Evolutionary conservation across 2,329 filamentous ascomycete genomes (phyloP), one percentile per base, ranked within the genome.

Genomic region (Ceratocystis cacaofunesta): DNA sequence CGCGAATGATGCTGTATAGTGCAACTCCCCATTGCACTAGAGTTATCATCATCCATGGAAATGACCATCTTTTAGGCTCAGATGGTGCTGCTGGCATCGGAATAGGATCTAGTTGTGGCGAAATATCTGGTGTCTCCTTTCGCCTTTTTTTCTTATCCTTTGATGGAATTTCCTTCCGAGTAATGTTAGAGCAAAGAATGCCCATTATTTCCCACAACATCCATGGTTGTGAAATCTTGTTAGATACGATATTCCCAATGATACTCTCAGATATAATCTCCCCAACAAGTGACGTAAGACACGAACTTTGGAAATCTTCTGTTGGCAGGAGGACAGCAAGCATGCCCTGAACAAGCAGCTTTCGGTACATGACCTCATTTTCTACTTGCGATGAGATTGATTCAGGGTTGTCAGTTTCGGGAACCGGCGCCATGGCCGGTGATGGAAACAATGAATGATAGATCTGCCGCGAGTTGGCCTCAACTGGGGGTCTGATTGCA

Each of bases 231-330:
- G 88, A 90, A 50, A 88, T 81, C 73, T 88, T 95, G 71, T 87
- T 88, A 71, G 86, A 85, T 70, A 96, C 80, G 66, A 88, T 82
- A 70, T 90, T 91, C 68, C 90, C 90, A 69, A 99, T 80, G 68
- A 97, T 89, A 73, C 95, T 85, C 75, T 96, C 91, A 5, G 91
- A 89, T 68, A 97, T 80, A 69, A 97, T 88, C 75, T 96, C 90
- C 65, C 86, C 85, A 68, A 96, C 87, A 68, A 99, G 79, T 44
- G 89, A 82, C 66, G 89, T 87, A 71, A 97, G 79, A 73, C 90
- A 95, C 64, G 84, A 84, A 73, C 96, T 97, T 71, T 92, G 85
- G 48, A 97, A 79, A 73, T 97, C 92, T 72, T 97, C 92, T 17
- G 91, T 94, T 8, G 94, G 94, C 22, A 99, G 80, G 17, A 99